These are phyloP conservation scores for Candida ficus DNA, from an alignment of 805 yeast species.

Conservation along the genomic window DNA sequence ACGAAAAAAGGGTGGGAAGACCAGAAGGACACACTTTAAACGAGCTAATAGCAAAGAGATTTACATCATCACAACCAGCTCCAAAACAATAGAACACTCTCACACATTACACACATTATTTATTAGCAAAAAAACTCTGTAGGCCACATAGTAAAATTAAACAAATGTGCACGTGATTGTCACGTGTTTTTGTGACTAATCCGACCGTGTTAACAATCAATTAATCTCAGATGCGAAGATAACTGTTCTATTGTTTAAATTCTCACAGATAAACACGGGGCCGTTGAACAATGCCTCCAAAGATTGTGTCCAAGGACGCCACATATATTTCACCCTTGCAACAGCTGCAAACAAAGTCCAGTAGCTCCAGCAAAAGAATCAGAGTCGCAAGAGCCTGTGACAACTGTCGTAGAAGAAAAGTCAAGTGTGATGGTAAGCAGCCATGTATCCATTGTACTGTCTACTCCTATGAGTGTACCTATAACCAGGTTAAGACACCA, in stretches of 20 bases:
- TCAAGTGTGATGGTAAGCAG: slow-evolving; percentile 78
- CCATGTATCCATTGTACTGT: slow-evolving; percentile 89
- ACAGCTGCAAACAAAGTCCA: slow-evolving; percentile 17
- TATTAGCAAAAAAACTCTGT: too few relatives aligned
- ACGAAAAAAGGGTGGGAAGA: slow-evolving; percentile 54
- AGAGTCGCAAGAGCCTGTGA: slow-evolving; percentile 74
- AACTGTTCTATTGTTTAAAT: too few relatives aligned
- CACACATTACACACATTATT: too few relatives aligned
- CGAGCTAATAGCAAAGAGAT: slow-evolving; percentile 41
- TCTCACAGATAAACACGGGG: too few relatives aligned
- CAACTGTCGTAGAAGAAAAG: slow-evolving; percentile 68
- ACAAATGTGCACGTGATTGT: background rate
- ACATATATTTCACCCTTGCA: slow-evolving; percentile 21
- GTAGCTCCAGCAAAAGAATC: slow-evolving; percentile 39
- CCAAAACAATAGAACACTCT: background rate
- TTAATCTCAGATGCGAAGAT: background rate
- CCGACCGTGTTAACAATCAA: too few relatives aligned
- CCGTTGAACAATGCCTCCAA: slow-evolving; percentile 19
- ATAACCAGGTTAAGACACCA: slow-evolving; percentile 60
- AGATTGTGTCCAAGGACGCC: slow-evolving; percentile 21
- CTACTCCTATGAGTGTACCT: slow-evolving; percentile 78
- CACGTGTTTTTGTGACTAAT: too few relatives aligned
- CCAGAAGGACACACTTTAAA: slow-evolving; percentile 55
- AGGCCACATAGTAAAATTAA: too few relatives aligned
- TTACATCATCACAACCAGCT: background rate